These are phyloP conservation scores for Drosera capensis DNA, from an alignment of 148 eudicot species.

Conservation along the genomic window DNA sequence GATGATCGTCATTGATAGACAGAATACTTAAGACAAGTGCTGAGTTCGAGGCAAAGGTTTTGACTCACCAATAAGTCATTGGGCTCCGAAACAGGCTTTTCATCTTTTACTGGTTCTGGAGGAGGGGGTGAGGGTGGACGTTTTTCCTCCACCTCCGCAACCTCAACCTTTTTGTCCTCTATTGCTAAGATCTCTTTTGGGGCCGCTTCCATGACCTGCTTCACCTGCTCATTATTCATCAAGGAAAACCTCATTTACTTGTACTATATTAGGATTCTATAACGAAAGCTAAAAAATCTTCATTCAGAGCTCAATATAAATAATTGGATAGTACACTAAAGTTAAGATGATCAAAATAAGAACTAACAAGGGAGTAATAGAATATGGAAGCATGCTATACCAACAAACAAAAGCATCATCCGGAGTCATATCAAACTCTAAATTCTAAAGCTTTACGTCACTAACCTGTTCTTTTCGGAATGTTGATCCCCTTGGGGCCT, in stretches of 20 bases:
- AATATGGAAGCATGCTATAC: too few relatives aligned
- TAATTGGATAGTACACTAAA: too few relatives aligned
- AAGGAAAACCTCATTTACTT: too few relatives aligned
- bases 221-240: constrained; percentile 23
- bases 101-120: constrained; percentile 60
- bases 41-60: neutral
- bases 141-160: constrained; percentile 41
- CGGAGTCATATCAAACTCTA: neutral
- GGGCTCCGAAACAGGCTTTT: constrained; percentile 48
- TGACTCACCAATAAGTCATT: constrained; percentile 77
- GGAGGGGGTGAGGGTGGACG: constrained; percentile 43
- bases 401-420: neutral
- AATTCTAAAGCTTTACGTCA: neutral
- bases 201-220: constrained; percentile 34
- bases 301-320: too few relatives aligned
- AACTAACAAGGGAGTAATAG: too few relatives aligned
- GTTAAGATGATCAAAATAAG: too few relatives aligned
- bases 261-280: too few relatives aligned
- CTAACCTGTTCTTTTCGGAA: constrained; percentile 75
- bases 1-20: neutral
- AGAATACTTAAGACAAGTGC: too few relatives aligned
- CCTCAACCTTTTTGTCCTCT: constrained; percentile 46
- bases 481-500: constrained; percentile 76
- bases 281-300: too few relatives aligned
- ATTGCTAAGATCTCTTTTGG: constrained; percentile 48